These are phyloP conservation scores for Neocatenulostroma microsporum DNA, from an alignment of 2,329 filamentous ascomycete genomes.

Conservation along the genomic window DNA sequence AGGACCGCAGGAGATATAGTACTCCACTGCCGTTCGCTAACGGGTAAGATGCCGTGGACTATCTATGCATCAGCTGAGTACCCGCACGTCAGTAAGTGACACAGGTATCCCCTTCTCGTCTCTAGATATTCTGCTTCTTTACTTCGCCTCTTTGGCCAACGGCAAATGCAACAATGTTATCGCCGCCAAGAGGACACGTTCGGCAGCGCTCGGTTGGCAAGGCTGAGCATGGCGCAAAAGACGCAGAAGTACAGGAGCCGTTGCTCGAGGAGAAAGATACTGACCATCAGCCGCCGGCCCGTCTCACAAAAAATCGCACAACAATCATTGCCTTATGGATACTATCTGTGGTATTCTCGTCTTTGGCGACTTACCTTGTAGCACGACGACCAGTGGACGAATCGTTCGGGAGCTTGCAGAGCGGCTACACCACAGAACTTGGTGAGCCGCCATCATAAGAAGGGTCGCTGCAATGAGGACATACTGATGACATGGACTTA, in stretches of 20 bases:
- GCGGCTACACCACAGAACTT: conserved; percentile 1
- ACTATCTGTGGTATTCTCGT: conserved; percentile 1
- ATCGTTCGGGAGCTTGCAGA: neutral
- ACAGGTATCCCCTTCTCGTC: no score
- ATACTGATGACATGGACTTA: no score
- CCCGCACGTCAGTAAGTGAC: no score
- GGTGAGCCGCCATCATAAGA: no score
- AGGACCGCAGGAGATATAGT: no score
- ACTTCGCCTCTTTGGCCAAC: no score
- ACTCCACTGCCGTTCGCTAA: no score
- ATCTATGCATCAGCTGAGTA: no score
- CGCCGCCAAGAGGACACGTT: conserved; percentile 2
- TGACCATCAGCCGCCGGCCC: neutral
- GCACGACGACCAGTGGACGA: neutral
- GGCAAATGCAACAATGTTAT: conserved; percentile 1
- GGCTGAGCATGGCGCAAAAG: conserved; percentile 3
- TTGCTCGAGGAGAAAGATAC: conserved; percentile 2
- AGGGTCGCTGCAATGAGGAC: no score
- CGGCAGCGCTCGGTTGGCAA: conserved; percentile 3
- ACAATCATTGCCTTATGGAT: conserved; percentile 1
- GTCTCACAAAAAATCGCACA: neutral
- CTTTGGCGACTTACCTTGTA: neutral
- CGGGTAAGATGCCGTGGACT: no score
- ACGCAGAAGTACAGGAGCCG: neutral
- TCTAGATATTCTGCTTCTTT: no score